Evolutionary conservation across 768 basidiomycete species (phyloP).

Genomic region (Xerocomellus amylosporus): DNA sequence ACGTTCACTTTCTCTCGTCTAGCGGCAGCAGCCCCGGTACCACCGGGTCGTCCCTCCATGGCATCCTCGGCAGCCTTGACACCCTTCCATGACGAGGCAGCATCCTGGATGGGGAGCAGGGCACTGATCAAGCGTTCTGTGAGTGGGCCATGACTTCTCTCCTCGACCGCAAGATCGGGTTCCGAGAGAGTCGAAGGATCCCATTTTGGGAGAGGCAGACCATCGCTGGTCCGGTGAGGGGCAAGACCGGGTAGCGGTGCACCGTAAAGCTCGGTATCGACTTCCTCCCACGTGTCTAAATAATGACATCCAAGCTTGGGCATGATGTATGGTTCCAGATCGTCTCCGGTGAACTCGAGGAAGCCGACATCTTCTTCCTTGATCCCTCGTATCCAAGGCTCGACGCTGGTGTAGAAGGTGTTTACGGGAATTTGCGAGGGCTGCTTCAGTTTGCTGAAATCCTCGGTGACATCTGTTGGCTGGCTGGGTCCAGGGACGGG

Average conservation of each 20-base stretch:
- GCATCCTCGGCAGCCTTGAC: constrained; percentile 82
- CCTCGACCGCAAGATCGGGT: constrained; percentile 63
- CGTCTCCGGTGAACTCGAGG: constrained; percentile 87
- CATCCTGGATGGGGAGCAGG: constrained; percentile 66
- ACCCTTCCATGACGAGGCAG: constrained; percentile 60
- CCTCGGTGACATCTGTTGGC: constrained; percentile 79
- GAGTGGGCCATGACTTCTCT: constrained; percentile 80
- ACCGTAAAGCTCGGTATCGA: constrained; percentile 61
- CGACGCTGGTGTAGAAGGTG: constrained; percentile 86
- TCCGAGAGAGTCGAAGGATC: constrained; percentile 82
- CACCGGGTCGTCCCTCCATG: constrained; percentile 80
- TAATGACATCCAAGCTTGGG: constrained; percentile 88
- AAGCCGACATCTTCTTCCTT: constrained; percentile 96
- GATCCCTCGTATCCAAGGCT: constrained; percentile 84
- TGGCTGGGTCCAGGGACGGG: constrained; percentile 81
- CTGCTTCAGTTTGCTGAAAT: constrained; percentile 81
- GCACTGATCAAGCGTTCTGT: constrained; percentile 83
- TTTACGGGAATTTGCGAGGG: constrained; percentile 66
- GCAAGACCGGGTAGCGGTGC: constrained; percentile 40
- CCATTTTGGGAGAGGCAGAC: constrained; percentile 61
- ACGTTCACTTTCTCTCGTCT: constrained; percentile 74
- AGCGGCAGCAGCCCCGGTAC: constrained; percentile 74
- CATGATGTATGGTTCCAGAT: constrained; percentile 81
- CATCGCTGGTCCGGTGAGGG: constrained; percentile 35
- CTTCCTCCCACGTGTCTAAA: constrained; percentile 89